phyloP scores from a whole-genome alignment of 2,329 filamentous ascomycete genomes.

The Ophiostoma ips region DNA sequence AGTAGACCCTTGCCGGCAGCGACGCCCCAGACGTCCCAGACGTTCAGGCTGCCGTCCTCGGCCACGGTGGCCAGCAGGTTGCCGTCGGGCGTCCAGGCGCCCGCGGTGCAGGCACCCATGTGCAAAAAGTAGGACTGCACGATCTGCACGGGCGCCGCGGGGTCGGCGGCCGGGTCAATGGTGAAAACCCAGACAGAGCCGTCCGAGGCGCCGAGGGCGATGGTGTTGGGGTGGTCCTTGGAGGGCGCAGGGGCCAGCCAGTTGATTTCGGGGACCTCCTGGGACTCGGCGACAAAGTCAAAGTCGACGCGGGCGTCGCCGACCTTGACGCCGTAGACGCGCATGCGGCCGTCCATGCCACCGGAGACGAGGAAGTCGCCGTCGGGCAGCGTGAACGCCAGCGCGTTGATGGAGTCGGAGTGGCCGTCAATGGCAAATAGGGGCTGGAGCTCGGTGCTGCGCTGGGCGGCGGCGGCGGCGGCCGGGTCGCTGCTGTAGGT shows the following conservation, averaged over 20 bases:
- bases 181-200: constrained; percentile 93
- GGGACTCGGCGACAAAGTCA: constrained; percentile 58
- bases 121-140: constrained; percentile 89
- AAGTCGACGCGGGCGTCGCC: constrained; percentile 24
- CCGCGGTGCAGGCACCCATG: constrained; percentile 73
- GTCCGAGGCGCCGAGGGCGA: constrained; percentile 80
- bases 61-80: constrained; percentile 74
- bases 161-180: constrained; percentile 50
- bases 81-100: constrained; percentile 81
- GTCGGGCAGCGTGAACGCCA: constrained; percentile 68
- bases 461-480: constrained; percentile 30
- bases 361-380: constrained; percentile 80
- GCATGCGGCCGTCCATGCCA: constrained; percentile 72
- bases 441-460: constrained; percentile 44
- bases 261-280: constrained; percentile 91
- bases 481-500: constrained; percentile 56
- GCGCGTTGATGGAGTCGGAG: constrained; percentile 76
- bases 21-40: constrained; percentile 81
- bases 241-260: constrained; percentile 70
- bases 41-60: constrained; percentile 78
- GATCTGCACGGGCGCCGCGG: constrained; percentile 54
- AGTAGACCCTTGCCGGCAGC: constrained; percentile 44
- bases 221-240: constrained; percentile 59
- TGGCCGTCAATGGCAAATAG: constrained; percentile 76
- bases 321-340: constrained; percentile 42